Percentiles rank a stretch among this genome's conserved stretches.
Conservation (phyloP, 768 basidiomycete genomes). For the Udeniomyces megalosporus region DNA sequence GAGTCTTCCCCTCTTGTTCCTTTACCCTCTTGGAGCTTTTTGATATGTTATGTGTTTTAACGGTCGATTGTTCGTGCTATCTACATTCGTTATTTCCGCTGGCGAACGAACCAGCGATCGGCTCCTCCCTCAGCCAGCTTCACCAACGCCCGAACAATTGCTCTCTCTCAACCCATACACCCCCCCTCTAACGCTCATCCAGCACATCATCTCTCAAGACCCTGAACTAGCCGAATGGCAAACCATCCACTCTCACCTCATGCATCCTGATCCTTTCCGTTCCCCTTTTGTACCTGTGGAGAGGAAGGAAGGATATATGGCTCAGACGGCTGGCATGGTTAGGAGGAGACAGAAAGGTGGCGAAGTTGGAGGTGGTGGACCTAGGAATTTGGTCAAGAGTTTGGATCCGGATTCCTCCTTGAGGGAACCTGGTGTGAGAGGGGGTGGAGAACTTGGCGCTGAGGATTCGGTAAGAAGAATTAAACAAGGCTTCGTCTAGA, state of each 20-base stretch:
- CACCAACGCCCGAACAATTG: slow-evolving; percentile 40
- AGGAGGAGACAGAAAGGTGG: slow-evolving; percentile 45
- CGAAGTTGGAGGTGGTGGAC: slow-evolving; percentile 43
- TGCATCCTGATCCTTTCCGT: not conserved
- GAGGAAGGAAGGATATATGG: not conserved
- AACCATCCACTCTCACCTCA: not conserved
- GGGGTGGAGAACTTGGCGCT: slow-evolving; percentile 38
- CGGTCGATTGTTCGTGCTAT: not conserved
- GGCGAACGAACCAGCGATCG: slow-evolving; percentile 38
- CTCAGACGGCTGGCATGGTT: slow-evolving; percentile 23
- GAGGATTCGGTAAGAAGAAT: slow-evolving; percentile 62
- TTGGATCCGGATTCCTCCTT: slow-evolving; percentile 68
- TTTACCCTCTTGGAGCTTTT: not conserved
- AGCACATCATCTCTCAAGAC: slow-evolving; percentile 55
- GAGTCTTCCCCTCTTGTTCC: slow-evolving; percentile 31
- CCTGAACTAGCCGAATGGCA: slow-evolving; percentile 54
- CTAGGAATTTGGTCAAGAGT: slow-evolving; percentile 39
- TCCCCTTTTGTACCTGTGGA: slow-evolving; percentile 1
- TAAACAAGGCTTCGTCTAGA: too few species aligned
- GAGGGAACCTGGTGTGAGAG: slow-evolving; percentile 39
- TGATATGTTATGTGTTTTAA: too few species aligned
- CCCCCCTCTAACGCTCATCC: slow-evolving; percentile 56
- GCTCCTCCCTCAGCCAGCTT: slow-evolving; percentile 41
- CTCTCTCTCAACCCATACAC: slow-evolving; percentile 64
- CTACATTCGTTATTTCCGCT: not conserved